Evolutionary conservation across 805 yeast species (phyloP).

Genomic region (Ogataea thermomethanolica): DNA sequence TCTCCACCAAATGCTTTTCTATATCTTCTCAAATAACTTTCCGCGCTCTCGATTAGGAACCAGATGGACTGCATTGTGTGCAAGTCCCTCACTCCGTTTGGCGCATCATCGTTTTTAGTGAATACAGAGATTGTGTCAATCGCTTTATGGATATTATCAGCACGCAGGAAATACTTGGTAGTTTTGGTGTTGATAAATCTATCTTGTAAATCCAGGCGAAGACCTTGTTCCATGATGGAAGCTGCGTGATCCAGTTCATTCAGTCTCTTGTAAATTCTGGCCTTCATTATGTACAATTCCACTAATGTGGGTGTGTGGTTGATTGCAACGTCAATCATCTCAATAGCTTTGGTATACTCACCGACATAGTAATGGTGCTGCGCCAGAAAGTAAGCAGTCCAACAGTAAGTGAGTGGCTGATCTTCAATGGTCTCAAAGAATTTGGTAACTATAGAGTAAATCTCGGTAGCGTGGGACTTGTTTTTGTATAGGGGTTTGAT

Average conservation of each 20-base stretch:
- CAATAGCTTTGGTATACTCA: slow-evolving; percentile 51
- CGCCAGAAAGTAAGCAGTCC: slow-evolving; percentile 77
- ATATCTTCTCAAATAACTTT: slow-evolving; percentile 66
- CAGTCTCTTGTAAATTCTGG: slow-evolving; percentile 70
- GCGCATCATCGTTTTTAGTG: slow-evolving; percentile 77
- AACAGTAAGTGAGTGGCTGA: slow-evolving; percentile 47
- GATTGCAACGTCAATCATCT: slow-evolving; percentile 58
- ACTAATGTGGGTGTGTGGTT: slow-evolving; percentile 78
- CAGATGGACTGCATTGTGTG: slow-evolving; percentile 89
- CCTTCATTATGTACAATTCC: slow-evolving; percentile 77
- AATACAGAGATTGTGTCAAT: slow-evolving; percentile 70
- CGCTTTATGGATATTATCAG: slow-evolving; percentile 71
- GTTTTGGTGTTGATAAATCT: slow-evolving; percentile 87
- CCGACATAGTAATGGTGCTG: slow-evolving; percentile 67
- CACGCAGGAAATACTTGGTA: slow-evolving; percentile 77
- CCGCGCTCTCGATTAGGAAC: slow-evolving; percentile 83
- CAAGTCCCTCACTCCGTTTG: slow-evolving; percentile 83
- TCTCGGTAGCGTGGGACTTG: slow-evolving; percentile 35
- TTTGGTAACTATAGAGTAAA: slow-evolving; percentile 52
- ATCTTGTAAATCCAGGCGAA: slow-evolving; percentile 80
- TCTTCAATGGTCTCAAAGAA: slow-evolving; percentile 34
- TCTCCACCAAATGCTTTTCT: slow-evolving; percentile 30
- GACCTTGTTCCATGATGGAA: slow-evolving; percentile 61
- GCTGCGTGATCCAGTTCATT: slow-evolving; percentile 65
- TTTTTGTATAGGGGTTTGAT: slow-evolving; percentile 74